Base-by-base conservation (phyloP, 139 green algal genomes). In the Gonium pectorale region DNA sequence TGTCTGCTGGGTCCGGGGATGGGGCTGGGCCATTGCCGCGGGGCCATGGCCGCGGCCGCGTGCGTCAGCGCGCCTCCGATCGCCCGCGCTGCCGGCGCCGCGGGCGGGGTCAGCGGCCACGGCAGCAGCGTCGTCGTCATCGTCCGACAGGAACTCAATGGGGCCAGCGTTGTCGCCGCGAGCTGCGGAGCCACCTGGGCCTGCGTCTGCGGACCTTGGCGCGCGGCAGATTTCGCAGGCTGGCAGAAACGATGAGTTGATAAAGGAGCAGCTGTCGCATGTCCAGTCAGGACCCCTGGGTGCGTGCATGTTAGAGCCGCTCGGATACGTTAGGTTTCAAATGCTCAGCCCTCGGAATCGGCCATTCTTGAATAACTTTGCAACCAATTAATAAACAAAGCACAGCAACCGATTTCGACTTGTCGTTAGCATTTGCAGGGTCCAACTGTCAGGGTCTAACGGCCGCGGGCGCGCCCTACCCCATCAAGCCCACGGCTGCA, bases 211-310 rank as follows among this genome's bases (percentile, higher is more conserved):
- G 3, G 5, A 1, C 37, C 56, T 37, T 11, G 29, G 54, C n/a
- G 41, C 75, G 0, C 75, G 40, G 44, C 75, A 82, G 15, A 82
- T 56, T 40, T 82, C 75, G 41, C 75, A 82, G 5, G 24, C 29
- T 43, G 70, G 46, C 8, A 63, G 56, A 29, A 72, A 7, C 1
- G 0, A 29, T 22, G n/a, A 35, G 26, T 82, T 82, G 4, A 71
- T 60, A 26, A 82, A 82, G 7, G 54, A 72, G 59, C 75, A 82
- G 15, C 38, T 46, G 19, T 71, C 59, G 59, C 75, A 82, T 31
- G 41, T 70, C 54, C 74, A 70, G 38, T 81, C 38, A n/a, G n/a
- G n/a, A n/a, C n/a, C n/a, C n/a, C n/a, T n/a, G n/a, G n/a, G n/a
- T n/a, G 56, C 24, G 56, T 27, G 2, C 8, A 35, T 24, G 56